Conservation (phyloP, 106 monocot genomes). For the Dactylorhiza incarnata region DNA sequence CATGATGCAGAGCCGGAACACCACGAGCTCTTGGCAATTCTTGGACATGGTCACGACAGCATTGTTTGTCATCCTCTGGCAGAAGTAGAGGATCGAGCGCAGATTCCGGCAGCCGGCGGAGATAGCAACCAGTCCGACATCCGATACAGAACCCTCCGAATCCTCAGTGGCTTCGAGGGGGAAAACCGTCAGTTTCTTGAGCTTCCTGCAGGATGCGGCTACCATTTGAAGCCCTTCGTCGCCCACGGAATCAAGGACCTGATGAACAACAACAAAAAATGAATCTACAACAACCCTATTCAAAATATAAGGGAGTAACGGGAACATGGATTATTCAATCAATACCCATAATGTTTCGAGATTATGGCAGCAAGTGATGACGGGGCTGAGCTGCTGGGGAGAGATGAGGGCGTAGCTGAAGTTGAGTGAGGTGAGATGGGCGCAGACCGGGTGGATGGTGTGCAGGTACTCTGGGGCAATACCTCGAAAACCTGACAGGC, state of each 20-base stretch:
- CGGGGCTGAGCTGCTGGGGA: conserved; percentile 35
- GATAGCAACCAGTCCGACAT: conserved; percentile 62
- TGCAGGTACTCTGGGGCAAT: conserved; percentile 30
- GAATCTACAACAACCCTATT: neutral
- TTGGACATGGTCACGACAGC: conserved; percentile 68
- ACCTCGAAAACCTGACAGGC: conserved; percentile 56
- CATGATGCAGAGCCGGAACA: conserved; percentile 89
- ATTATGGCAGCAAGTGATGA: conserved; percentile 46
- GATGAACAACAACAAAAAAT: neutral
- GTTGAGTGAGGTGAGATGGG: conserved; percentile 54
- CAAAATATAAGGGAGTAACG: too few species aligned
- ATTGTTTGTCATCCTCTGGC: conserved; percentile 77
- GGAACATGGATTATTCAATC: too few species aligned
- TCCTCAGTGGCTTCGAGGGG: conserved; percentile 30
- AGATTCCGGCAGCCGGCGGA: conserved; percentile 78
- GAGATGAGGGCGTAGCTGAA: conserved; percentile 42
- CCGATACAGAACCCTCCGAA: conserved; percentile 49
- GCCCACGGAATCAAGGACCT: conserved; percentile 29
- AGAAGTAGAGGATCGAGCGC: conserved; percentile 78
- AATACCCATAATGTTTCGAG: conserved; percentile 67
- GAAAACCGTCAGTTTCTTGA: conserved; percentile 43
- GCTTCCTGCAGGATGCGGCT: conserved; percentile 43
- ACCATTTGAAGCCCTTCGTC: conserved; percentile 43
- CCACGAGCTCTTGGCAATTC: conserved; percentile 63
- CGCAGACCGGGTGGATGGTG: conserved; percentile 49